phyloP scores from a whole-genome alignment of 2,329 filamentous ascomycete genomes.

The Aspergillus felis region DNA sequence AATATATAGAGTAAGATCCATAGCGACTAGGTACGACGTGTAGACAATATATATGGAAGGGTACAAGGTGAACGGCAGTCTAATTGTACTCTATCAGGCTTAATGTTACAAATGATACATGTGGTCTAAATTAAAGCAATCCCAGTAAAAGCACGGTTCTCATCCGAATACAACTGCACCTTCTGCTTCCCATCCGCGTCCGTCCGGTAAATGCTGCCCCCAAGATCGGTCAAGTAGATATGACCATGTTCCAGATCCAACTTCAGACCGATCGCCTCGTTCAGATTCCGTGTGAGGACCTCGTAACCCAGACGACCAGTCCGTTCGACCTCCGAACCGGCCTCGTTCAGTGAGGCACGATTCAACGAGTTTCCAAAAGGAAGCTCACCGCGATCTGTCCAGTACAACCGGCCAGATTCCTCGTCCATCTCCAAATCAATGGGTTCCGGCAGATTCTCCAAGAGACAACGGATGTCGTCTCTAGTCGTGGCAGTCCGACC shows the following conservation, averaged over 20 bases:
- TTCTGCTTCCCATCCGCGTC: constrained; percentile 17
- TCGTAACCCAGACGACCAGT: constrained; percentile 18
- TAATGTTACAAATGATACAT: no score
- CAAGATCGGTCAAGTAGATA: constrained; percentile 27
- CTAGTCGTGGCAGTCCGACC: constrained; percentile 33
- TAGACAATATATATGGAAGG: no score
- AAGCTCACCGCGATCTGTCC: constrained; percentile 59
- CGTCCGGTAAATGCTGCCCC: constrained; percentile 24
- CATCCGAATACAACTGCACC: constrained; percentile 10
- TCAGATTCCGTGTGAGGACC: constrained; percentile 32
- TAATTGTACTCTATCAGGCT: no score
- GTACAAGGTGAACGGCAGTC: no score
- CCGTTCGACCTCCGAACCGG: constrained; percentile 21
- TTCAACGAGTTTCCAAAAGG: constrained; percentile 55
- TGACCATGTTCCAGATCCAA: constrained; percentile 21
- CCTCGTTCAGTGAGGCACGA: constrained; percentile 22
- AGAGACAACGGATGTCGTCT: constrained; percentile 43
- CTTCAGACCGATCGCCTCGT: constrained; percentile 48
- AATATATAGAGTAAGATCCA: no score
- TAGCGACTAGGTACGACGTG: no score
- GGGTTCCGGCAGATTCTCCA: constrained; percentile 50
- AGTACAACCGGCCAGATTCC: constrained; percentile 47
- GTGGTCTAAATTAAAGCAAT: constrained; percentile 1
- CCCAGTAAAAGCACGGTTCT: constrained; percentile 19
- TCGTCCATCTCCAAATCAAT: constrained; percentile 57